Evolutionary conservation across 2,329 filamentous ascomycete species (phyloP), one percentile per base, ranked within the genome.

Genomic region (Exophiala sideris): DNA sequence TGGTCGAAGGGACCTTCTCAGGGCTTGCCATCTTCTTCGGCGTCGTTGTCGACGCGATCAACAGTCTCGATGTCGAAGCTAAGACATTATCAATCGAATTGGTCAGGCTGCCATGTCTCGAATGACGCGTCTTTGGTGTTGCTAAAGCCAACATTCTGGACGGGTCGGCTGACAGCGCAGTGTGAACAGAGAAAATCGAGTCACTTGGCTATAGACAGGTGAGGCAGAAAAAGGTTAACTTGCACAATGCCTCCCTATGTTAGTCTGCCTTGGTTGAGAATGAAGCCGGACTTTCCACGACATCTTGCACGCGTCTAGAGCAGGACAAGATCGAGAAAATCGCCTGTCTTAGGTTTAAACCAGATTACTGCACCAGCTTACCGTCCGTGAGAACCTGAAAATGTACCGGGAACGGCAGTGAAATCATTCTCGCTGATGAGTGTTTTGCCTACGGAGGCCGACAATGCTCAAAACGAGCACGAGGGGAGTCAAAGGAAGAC

Each of bases 401-500:
- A 44, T 24, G 48, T 14, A 29, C 16, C 14, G 38, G 12, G 35
- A 16, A 35, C 18, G 29, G 38, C 24, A 35, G 20, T 21, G 41
- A 24, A 18, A 44, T 35, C 40, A 50, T 41, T n/a, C 9, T 18
- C 44, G 10, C 44, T 39, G 32, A 18, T 34, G 45, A 11, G 12
- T 18, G 8, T n/a, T 11, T 36, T 7, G 8, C 32, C 20, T 50
- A 21, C 29, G 34, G 18, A 18, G 42, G 24, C 20, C 39, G 42
- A 53, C 45, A 41, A 36, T 56, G 56, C 45, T n/a, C 3, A 20
- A 46, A 53, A 35, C 34, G 44, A 56, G 57, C 53, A 59, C 53
- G 57, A 52, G 57, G 53, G 32, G 44, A 33, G 33, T 40, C 39
- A 56, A 12, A 35, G 12, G 52, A 50, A 53, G 49, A 35, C 44